A percentile compares a stretch with the other conserved stretches of the same genome.
Evolutionary conservation across 2,329 filamentous ascomycete genomes (phyloP).

Genomic region (Lachnellula subtilissima): DNA sequence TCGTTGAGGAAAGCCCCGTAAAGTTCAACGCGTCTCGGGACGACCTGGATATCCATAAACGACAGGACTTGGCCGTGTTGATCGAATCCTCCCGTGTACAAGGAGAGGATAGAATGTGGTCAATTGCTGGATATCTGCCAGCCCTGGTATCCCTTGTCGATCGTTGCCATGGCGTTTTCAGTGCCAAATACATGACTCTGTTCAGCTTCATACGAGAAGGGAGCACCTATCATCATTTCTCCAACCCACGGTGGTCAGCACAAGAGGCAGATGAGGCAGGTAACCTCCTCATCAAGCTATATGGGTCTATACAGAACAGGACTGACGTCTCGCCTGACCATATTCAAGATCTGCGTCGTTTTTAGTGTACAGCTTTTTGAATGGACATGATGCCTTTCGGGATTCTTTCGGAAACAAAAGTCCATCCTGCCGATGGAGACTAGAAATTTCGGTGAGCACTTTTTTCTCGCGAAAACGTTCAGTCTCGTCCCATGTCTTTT

Average conservation of each 20-base stretch:
- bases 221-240: background rate
- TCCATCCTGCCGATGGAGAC: no score
- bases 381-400: background rate
- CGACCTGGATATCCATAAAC: background rate
- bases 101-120: background rate
- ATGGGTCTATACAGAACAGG: background rate
- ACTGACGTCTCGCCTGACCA: background rate
- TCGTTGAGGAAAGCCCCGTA: constrained; percentile 5
- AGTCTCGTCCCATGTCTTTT: no score
- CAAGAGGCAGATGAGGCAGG: background rate
- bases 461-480: no score
- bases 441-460: no score
- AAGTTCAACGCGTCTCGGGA: constrained; percentile 1
- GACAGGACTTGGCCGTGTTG: constrained; percentile 4
- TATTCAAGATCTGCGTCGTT: background rate
- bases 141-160: background rate
- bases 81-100: background rate
- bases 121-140: background rate
- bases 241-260: background rate
- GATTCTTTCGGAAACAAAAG: background rate
- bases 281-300: background rate
- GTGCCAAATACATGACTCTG: background rate
- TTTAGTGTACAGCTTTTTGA: background rate
- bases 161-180: background rate
- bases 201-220: background rate